phyloP scores from a whole-genome alignment of 2,329 filamentous ascomycete genomes.

The Stachybotrys elegans region DNA sequence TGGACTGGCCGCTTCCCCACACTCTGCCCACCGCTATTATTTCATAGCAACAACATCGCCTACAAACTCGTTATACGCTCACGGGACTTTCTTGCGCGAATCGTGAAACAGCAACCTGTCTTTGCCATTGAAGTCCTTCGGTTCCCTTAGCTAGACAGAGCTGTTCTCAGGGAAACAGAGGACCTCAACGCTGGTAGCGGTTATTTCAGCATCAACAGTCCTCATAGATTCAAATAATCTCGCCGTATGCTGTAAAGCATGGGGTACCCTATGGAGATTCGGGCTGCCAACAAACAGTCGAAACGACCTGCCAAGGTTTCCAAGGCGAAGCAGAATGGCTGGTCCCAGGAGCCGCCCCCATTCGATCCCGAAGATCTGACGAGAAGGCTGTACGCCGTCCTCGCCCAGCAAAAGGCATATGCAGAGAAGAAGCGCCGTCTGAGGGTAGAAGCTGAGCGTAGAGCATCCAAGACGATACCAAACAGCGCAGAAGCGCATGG shows the following conservation, averaged over 20 bases:
- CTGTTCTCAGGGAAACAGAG: no score
- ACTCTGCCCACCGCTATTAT: no score
- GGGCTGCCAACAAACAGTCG: neutral
- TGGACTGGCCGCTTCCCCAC: no score
- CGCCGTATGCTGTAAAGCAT: neutral
- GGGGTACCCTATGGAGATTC: neutral
- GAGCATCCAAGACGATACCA: constrained; percentile 4
- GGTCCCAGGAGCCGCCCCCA: constrained; percentile 20
- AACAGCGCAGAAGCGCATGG: no score
- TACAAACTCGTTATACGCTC: no score
- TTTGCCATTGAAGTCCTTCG: no score
- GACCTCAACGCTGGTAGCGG: no score
- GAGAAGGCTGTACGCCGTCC: constrained; percentile 44
- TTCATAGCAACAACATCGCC: no score
- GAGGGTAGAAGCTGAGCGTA: constrained; percentile 18
- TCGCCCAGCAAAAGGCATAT: constrained; percentile 42
- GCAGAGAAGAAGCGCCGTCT: constrained; percentile 28
- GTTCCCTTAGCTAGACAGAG: no score
- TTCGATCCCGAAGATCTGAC: constrained; percentile 53
- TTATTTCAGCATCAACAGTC: no score
- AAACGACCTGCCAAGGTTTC: neutral
- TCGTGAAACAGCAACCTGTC: no score
- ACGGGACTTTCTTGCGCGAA: no score
- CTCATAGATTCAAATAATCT: neutral
- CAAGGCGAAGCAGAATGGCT: neutral